Conservation (phyloP, 768 basidiomycete species). For the Exsudoporus frostii region DNA sequence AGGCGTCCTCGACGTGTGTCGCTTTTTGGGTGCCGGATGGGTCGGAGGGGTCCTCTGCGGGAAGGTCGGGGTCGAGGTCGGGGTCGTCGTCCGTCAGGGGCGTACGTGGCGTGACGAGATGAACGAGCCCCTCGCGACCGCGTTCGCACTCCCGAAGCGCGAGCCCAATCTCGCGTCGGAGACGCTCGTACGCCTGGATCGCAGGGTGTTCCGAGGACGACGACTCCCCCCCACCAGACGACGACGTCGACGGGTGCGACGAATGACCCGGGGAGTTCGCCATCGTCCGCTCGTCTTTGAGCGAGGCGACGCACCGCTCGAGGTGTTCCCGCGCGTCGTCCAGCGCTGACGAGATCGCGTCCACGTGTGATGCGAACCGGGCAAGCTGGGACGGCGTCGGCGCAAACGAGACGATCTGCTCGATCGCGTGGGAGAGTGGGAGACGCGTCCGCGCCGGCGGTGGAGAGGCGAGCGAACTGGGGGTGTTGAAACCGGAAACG, state of each 20-base stretch:
- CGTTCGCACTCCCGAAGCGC: conserved; percentile 82
- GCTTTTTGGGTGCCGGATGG: no score
- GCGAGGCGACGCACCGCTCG: conserved; percentile 54
- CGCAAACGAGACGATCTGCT: conserved; percentile 51
- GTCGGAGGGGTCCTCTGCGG: not conserved
- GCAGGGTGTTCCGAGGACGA: conserved; percentile 42
- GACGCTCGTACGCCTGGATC: conserved; percentile 68
- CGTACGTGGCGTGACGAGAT: conserved; percentile 49
- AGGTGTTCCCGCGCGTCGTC: conserved; percentile 70
- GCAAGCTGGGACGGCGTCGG: conserved; percentile 68
- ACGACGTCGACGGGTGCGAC: conserved; percentile 18
- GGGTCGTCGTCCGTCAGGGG: conserved; percentile 38
- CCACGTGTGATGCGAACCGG: conserved; percentile 71
- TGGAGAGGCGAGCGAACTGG: conserved; percentile 19
- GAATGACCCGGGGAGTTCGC: conserved; percentile 20
- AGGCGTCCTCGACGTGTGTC: not conserved
- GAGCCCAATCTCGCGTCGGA: conserved; percentile 72
- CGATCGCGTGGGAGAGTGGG: conserved; percentile 12
- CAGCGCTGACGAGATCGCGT: conserved; percentile 63
- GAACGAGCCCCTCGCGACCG: conserved; percentile 61
- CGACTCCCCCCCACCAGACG: conserved; percentile 17
- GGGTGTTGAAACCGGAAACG: conserved; percentile 9
- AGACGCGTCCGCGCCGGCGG: conserved; percentile 11
- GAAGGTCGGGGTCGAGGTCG: conserved; percentile 19
- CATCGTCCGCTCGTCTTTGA: conserved; percentile 41